These are phyloP conservation scores for Sordariomycetes sp. DNA, from an alignment of 2,329 filamentous ascomycete species.

Conservation along the genomic window DNA sequence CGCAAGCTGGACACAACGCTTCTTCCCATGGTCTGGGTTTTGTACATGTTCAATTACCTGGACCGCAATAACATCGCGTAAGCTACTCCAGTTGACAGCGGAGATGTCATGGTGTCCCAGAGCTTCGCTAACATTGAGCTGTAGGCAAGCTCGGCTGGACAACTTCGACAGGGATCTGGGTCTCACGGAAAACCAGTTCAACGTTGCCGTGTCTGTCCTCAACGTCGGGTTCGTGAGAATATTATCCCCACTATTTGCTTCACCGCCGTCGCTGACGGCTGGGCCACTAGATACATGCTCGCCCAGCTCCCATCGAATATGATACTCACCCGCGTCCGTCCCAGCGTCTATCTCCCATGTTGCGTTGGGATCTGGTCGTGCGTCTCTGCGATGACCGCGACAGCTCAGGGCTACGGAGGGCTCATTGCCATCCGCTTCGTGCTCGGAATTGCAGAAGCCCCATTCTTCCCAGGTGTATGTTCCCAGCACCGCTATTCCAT, in stretches of 20 bases:
- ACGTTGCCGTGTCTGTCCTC: slow-evolving; percentile 35
- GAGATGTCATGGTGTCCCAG: too few relatives aligned
- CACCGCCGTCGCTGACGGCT: background rate
- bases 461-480: background rate
- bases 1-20: slow-evolving; percentile 19
- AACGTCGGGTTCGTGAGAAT: slow-evolving; percentile 29
- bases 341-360: slow-evolving; percentile 26
- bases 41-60: slow-evolving; percentile 23
- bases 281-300: slow-evolving; percentile 24
- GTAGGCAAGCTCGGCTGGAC: slow-evolving; percentile 54
- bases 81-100: too few relatives aligned
- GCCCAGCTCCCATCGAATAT: slow-evolving; percentile 31
- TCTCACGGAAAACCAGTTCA: slow-evolving; percentile 44
- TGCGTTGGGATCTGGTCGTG: slow-evolving; percentile 29
- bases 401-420: slow-evolving; percentile 20
- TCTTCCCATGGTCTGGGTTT: slow-evolving; percentile 18
- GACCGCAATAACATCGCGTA: slow-evolving; percentile 8
- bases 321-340: slow-evolving; percentile 28
- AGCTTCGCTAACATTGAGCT: too few relatives aligned
- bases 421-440: slow-evolving; percentile 25
- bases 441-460: slow-evolving; percentile 24
- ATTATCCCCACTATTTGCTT: too few relatives aligned
- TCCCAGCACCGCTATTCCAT: background rate
- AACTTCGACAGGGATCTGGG: slow-evolving; percentile 48
- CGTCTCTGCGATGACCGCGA: slow-evolving; percentile 22